A percentile compares a stretch with the other conserved stretches of the same genome.
phyloP scores from a whole-genome alignment of 331 rosid genomes.

The Malus hybrid region DNA sequence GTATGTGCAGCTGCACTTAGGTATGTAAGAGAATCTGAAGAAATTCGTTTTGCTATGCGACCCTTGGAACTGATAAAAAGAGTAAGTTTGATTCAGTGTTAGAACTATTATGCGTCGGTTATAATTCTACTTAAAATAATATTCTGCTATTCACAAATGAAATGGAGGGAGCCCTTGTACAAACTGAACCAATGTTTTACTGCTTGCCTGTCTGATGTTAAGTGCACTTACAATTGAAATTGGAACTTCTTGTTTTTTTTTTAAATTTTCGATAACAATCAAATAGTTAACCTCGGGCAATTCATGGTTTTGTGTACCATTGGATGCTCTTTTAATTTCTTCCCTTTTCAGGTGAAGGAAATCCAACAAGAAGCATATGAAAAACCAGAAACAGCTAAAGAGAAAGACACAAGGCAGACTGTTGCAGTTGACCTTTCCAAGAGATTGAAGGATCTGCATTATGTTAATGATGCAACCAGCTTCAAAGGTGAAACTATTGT shows the following conservation, averaged over 20 bases:
- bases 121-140: neutral
- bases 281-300: neutral
- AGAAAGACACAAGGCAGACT: slow-evolving; percentile 67
- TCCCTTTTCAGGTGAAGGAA: slow-evolving; percentile 64
- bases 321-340: slow-evolving; percentile 1
- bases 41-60: slow-evolving; percentile 79
- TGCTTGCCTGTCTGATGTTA: neutral
- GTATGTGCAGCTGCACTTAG: slow-evolving; percentile 43
- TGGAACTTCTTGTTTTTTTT: neutral
- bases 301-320: neutral
- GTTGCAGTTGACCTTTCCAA: slow-evolving; percentile 92
- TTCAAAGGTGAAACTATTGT: slow-evolving; percentile 52
- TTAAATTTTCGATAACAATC: neutral
- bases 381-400: slow-evolving; percentile 47
- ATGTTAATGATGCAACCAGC: slow-evolving; percentile 77
- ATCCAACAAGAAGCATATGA: slow-evolving; percentile 65
- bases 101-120: slow-evolving; percentile 3
- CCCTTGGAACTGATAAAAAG: slow-evolving; percentile 84
- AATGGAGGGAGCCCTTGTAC: neutral
- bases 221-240: neutral
- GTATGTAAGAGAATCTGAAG: slow-evolving; percentile 69
- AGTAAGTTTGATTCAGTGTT: slow-evolving; percentile 39
- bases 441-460: slow-evolving; percentile 74
- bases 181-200: neutral
- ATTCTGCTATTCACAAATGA: neutral